phyloP scores from a whole-genome alignment of 169 alveolate genomes.

The Eimeria necatrix region DNA sequence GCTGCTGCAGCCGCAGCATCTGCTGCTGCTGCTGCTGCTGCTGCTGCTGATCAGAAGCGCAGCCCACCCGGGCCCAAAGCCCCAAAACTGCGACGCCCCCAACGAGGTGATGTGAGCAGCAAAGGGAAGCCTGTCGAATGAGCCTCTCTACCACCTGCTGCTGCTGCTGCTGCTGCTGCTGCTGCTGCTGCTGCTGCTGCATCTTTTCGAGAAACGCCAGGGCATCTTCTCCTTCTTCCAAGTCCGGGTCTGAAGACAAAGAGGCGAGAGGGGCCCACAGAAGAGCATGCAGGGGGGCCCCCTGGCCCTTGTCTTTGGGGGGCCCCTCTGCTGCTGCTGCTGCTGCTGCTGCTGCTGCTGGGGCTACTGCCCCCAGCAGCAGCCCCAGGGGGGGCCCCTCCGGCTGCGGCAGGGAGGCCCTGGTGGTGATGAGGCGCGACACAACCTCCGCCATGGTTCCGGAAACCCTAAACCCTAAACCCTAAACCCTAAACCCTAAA shows the following conservation, averaged over 20 bases:
- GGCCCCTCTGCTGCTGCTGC: conserved; percentile 5
- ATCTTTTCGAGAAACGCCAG: background rate
- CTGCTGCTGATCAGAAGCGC: conserved; percentile 26
- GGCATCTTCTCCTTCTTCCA: background rate
- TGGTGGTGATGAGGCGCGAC: background rate
- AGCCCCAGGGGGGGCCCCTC: background rate
- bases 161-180: conserved; percentile 30
- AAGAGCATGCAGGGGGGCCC: conserved; percentile 43
- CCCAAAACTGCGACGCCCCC: conserved; percentile 49
- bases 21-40: conserved; percentile 36
- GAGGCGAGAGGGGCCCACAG: conserved; percentile 34
- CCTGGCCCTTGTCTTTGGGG: background rate
- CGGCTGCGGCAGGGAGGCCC: background rate
- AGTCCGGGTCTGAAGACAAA: conserved; percentile 10
- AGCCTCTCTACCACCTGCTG: conserved; percentile 20
- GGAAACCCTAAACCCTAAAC: background rate
- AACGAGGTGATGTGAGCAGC: conserved; percentile 47
- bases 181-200: conserved; percentile 28
- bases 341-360: background rate
- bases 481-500: conserved; percentile 15
- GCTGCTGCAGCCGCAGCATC: too few species aligned
- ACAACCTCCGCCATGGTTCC: background rate
- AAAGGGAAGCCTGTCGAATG: conserved; percentile 37
- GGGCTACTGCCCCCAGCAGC: conserved; percentile 4
- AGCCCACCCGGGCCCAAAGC: conserved; percentile 7